phyloP scores from a whole-genome alignment of 2,329 filamentous ascomycete genomes.

The Huntiella moniliformis region DNA sequence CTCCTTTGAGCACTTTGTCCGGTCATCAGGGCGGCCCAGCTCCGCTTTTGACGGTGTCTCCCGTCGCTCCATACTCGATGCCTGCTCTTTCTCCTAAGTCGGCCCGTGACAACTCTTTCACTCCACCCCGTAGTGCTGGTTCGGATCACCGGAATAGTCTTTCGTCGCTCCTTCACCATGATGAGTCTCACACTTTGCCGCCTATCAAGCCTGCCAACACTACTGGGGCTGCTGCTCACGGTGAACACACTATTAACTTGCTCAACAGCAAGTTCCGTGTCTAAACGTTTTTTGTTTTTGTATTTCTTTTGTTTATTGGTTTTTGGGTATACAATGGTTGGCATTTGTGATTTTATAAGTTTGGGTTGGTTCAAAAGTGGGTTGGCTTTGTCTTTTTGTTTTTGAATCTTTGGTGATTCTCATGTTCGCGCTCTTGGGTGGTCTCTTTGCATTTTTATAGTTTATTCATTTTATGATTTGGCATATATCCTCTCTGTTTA shows the following conservation, averaged over 20 bases:
- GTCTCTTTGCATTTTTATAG: background rate
- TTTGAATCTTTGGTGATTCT: background rate
- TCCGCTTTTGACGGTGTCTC: constrained; percentile 29
- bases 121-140: constrained; percentile 9
- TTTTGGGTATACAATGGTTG: background rate
- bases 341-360: background rate
- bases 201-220: constrained; percentile 20
- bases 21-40: constrained; percentile 22
- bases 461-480: background rate
- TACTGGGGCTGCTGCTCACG: constrained; percentile 32
- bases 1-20: constrained; percentile 21
- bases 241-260: constrained; percentile 45
- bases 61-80: constrained; percentile 20
- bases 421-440: background rate
- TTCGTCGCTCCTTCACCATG: constrained; percentile 32
- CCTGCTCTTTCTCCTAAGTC: constrained; percentile 18
- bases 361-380: background rate
- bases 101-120: constrained; percentile 9
- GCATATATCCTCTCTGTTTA: no score
- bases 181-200: constrained; percentile 26
- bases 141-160: constrained; percentile 26
- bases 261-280: constrained; percentile 39
- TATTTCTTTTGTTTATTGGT: constrained; percentile 2
- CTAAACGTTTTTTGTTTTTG: constrained; percentile 13
- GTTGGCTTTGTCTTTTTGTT: background rate